Base-by-base conservation (phyloP, 306 rosid genomes). In the Canavalia gladiata region DNA sequence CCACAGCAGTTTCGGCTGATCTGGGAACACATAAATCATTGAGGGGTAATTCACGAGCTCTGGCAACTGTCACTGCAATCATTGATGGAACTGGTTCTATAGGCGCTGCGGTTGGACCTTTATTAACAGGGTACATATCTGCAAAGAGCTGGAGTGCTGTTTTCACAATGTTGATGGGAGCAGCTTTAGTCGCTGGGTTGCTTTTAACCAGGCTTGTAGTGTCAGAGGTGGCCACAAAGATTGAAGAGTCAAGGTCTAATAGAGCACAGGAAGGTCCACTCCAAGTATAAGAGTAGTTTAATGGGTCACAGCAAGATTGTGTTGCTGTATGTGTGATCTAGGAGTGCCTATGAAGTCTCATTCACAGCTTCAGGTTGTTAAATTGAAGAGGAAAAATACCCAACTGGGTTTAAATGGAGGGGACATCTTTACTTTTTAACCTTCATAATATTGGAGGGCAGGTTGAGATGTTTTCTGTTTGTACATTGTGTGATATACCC, bases 1-100 rank as follows among this genome's bases (percentile, higher is more conserved):
- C 99, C 77, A 96, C 99, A 0, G 99, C 99, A 0, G 99, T 96
- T 81, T 96, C 99, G 1, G 94, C 99, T 2, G 99, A 96, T 84
- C 91, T 96, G 78, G 99, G 99, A 82, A 96, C 99, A 35, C 99
- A 96, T 43, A 90, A 91, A 68, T 96, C 99, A 3, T 50, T 96
- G 86, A 72, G 74, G 57, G 98, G 98, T 49, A 93, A 90, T 58
- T 96, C 99, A 0, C 85, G 99, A 43, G 99, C 99, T 58, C 84
- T 96, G 10, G 99, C 99, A 5, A 96, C 99, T 0, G 99, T 96
- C 59, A 94, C 99, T 0, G 98, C 98, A 3, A 96, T 96, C 70
- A 96, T 96, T 1, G 99, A 96, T 18, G 99, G 99, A 28, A 96
- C 99, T 0, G 99, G 99, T 41, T 96, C 99, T 1, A 87, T 96